These are phyloP conservation scores for Urostyla sp. DNA, from an alignment of 73 alveolate species.

Conservation along the genomic window DNA sequence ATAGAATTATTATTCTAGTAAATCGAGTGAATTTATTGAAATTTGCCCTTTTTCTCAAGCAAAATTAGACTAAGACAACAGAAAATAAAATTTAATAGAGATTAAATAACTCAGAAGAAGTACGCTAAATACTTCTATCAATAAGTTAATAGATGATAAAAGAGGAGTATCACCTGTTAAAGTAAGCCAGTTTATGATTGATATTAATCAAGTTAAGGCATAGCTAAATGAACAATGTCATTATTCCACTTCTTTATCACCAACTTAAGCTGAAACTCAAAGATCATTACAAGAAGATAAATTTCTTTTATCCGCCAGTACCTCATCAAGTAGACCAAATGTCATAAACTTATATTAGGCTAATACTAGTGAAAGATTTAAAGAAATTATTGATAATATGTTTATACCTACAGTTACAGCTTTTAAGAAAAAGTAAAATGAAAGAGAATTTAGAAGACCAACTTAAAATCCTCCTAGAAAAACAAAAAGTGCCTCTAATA, in stretches of 20 bases:
- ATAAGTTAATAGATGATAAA: slow-evolving; percentile 33
- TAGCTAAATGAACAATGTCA: slow-evolving; percentile 9
- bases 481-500: background rate
- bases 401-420: slow-evolving; percentile 40
- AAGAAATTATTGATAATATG: slow-evolving; percentile 31
- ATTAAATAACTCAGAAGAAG: too few relatives aligned
- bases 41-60: too few relatives aligned
- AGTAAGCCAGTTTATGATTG: slow-evolving; percentile 2
- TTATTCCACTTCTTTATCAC: too few relatives aligned
- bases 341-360: too few relatives aligned
- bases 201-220: slow-evolving; percentile 10
- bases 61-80: too few relatives aligned
- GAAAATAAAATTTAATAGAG: too few relatives aligned
- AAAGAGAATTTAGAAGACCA: slow-evolving; percentile 45
- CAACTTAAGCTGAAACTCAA: too few relatives aligned
- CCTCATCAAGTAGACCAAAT: too few relatives aligned
- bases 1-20: background rate
- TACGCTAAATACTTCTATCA: slow-evolving; percentile 18
- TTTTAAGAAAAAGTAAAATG: slow-evolving; percentile 28
- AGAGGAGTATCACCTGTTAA: slow-evolving; percentile 26
- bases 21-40: background rate
- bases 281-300: too few relatives aligned
- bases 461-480: slow-evolving; percentile 33
- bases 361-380: slow-evolving; percentile 26
- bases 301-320: too few relatives aligned